Base-by-base conservation (phyloP, 2,329 filamentous ascomycete species). In the Fonsecaea pedrosoi region DNA sequence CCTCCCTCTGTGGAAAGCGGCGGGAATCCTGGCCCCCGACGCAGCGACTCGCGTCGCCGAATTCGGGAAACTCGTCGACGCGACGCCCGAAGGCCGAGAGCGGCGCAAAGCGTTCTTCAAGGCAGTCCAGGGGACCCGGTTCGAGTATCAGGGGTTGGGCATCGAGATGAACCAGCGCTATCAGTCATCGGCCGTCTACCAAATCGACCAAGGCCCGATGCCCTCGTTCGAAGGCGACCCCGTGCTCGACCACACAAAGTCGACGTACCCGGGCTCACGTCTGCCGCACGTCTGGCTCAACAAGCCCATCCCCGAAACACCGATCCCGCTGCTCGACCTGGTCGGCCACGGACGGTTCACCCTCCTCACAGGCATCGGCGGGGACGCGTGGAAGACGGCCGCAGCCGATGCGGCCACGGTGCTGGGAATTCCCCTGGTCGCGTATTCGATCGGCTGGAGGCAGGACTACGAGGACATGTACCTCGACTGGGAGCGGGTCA, bases 231-330 rank as follows among this genome's bases (percentile, higher is more conserved):
- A 62, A 1, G 70, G 77, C 12, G 81, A 86, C 68, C 74, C 77
- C 0, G 77, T 83, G 3, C 72, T 82, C 9, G 72, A 82, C 40
- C 78, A 84, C 68, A 74, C 78, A 34, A 78, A 80, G 38, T 82
- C 75, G 54, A 89, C 87, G 2, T 87, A 83, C 70, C 87, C 88
- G 0, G 88, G 88, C 4, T 79, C 79, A 32, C 79, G 87, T 1
- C 75, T 89, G 32, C 88, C 88, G 4, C 87, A 90, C 74, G 87
- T 80, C 0, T 90, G 87, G 88, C 76, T 90, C 10, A 85, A 87
- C 75, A 80, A 79, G 21, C 70, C 78, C 4, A 71, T 79, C 9
- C 82, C 86, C 0, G 32, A 60, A 32, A 76, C 76, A 7, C 76
- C 76, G 8, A 75, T 85, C 15, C 87, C 86, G 0, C 88, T 86